Base-by-base conservation (phyloP, 108 stramenopile genomes). In the Schizochytrium sp. region DNA sequence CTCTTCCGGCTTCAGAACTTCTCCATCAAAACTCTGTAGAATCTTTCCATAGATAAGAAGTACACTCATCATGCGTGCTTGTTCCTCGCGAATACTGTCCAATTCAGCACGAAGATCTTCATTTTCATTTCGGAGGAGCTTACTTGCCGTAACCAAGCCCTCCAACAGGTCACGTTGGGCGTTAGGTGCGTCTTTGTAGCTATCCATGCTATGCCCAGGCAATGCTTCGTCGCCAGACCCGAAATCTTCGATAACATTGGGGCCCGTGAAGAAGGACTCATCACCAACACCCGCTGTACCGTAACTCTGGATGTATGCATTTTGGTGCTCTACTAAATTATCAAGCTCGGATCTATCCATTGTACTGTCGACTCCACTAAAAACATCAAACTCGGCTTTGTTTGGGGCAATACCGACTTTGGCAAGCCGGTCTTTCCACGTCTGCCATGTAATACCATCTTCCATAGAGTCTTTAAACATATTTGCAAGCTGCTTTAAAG, bases 51-150 rank as follows among this genome's bases (percentile, higher is more conserved):
- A 83, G 3, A 83, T n/a, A 28, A 83, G 76, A 10, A 83, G 28
- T 5, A 83, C 76, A 53, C 55, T 49, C 76, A 83, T 83, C 76
- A 83, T 83, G 8, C 76, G 47, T n/a, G 76, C 76, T 28, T 83
- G 76, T 53, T 83, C 76, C 76, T 83, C 76, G 50, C 76, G 47
- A 28, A 83, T 40, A 13, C 2, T 83, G 45, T 83, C 45, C 8
- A 83, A 28, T 40, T 83, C 76, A n/a, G 76, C 76, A n/a, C 76
- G 76, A 47, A 83, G 76, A 55, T 28, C 76, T 13, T 83, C 76
- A 83, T 83, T 83, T 53, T 83, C 76, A 53, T 5, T 13, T 42
- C 55, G 76, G 15, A 83, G 76, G 13, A 44, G 5, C 28, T 69
- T 69, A 44, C 42, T 0, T 15, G 64, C 64, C 42, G 12, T 13